phyloP scores from a whole-genome alignment of 768 basidiomycete genomes.

The Kondoa subrosea region DNA sequence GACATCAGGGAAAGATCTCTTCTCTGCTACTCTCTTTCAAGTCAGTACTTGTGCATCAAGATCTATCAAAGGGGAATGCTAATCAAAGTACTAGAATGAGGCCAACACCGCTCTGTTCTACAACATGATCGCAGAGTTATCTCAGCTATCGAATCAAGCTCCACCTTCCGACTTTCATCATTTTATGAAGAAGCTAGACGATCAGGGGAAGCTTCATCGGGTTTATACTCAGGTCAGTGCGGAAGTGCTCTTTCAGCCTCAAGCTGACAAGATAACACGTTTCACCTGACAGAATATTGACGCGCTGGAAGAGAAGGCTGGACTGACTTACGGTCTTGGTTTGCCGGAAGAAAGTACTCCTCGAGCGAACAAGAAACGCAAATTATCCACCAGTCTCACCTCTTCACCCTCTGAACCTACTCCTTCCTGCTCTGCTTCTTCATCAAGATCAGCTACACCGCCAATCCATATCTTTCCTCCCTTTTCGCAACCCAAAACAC shows the following conservation, averaged over 20 bases:
- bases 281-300: slow-evolving; percentile 48
- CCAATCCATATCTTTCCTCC: neutral
- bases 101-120: slow-evolving; percentile 60
- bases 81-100: slow-evolving; percentile 52
- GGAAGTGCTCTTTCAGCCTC: neutral
- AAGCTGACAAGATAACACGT: neutral
- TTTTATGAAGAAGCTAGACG: slow-evolving; percentile 55
- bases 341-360: slow-evolving; percentile 4
- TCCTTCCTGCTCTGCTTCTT: slow-evolving; percentile 1
- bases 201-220: slow-evolving; percentile 56
- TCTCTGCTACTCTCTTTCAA: slow-evolving; percentile 76
- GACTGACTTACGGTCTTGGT: slow-evolving; percentile 60
- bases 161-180: slow-evolving; percentile 65
- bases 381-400: neutral
- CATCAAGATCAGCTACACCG: neutral
- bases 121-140: slow-evolving; percentile 74
- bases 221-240: slow-evolving; percentile 56
- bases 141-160: slow-evolving; percentile 52
- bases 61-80: neutral
- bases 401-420: neutral
- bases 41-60: slow-evolving; percentile 38
- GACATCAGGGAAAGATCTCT: slow-evolving; percentile 66
- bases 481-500: neutral
- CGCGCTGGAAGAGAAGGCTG: slow-evolving; percentile 68
- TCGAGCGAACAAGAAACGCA: neutral